Evolutionary conservation across 345 rosid species (phyloP), one percentile per base, ranked within the genome.

Genomic region (Acer saccharum): DNA sequence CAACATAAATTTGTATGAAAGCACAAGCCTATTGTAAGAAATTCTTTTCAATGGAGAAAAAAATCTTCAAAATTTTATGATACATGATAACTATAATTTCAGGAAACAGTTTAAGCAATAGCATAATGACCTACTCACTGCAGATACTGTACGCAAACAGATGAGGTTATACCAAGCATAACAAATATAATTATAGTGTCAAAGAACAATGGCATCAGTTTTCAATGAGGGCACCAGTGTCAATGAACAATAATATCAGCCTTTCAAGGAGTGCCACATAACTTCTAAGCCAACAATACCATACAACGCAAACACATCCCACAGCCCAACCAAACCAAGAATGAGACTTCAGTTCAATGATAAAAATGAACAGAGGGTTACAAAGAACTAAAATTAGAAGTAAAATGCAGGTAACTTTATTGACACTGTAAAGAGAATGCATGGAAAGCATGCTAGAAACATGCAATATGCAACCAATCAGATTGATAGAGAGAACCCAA

Each of bases 401-500:
- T 66, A 35, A 52, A 16, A n/a, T 43, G 46, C 18, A 20, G 44
- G 55, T n/a, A 21, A 41, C 29, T 48, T 69, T 12, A 69, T 46
- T 48, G 52, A 4, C 21, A 29, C 61, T 55, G 39, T 18, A 60
- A n/a, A 21, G 13, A 21, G 29, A 72, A 35, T 63, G 63, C 52
- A 60, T 29, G 52, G 41, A 18, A 50, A 63, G 32, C 35, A 18
- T 17, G 39, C 41, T 3, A 29, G 46, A 61, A 20, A 39, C 25
- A 65, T 23, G 17, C 13, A 21, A 35, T 39, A 65, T 23, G 13
- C 10, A 21, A 35, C 46, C 25, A 70, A 63, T 68, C 65, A 75
- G 27, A 60, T 23, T 55, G 54, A 64, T 18, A 66, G 7, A 65
- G 39, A 44, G 41, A 62, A 58, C 25, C 72, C 60, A 70, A 81